Conservation (phyloP, 2,329 filamentous ascomycete genomes). For the Fusarium udum region DNA sequence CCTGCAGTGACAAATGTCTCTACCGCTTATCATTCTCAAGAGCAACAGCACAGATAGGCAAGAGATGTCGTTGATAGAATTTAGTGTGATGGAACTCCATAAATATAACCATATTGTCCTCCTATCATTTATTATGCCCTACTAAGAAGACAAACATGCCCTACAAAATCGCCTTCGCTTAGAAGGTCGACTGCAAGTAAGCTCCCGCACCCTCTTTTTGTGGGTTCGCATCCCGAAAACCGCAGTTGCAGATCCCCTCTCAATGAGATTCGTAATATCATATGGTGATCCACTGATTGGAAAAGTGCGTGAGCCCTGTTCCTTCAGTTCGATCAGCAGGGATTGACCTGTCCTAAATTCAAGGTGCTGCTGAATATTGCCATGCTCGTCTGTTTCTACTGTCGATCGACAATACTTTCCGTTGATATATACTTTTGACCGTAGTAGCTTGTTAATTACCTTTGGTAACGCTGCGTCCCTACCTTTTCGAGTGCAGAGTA, state of each 20-base stretch:
- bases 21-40: neutral
- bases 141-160: neutral
- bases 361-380: neutral
- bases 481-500: slow-evolving; percentile 1
- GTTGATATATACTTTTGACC: slow-evolving; percentile 1
- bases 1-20: neutral
- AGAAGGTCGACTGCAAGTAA: slow-evolving; percentile 1
- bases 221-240: slow-evolving; percentile 6
- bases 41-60: neutral
- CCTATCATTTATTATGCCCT: neutral
- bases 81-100: neutral
- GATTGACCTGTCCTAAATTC: neutral
- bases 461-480: neutral
- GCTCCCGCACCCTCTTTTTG: neutral
- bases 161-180: neutral
- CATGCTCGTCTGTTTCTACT: neutral
- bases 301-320: neutral
- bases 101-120: neutral
- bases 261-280: neutral
- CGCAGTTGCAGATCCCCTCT: neutral
- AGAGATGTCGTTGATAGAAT: neutral
- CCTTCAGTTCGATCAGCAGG: slow-evolving; percentile 5
- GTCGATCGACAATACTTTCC: neutral
- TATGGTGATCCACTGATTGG: slow-evolving; percentile 7
- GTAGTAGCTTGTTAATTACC: neutral